These are phyloP conservation scores for Sarcodon sp. DNA, from an alignment of 768 basidiomycete species.

Conservation along the genomic window DNA sequence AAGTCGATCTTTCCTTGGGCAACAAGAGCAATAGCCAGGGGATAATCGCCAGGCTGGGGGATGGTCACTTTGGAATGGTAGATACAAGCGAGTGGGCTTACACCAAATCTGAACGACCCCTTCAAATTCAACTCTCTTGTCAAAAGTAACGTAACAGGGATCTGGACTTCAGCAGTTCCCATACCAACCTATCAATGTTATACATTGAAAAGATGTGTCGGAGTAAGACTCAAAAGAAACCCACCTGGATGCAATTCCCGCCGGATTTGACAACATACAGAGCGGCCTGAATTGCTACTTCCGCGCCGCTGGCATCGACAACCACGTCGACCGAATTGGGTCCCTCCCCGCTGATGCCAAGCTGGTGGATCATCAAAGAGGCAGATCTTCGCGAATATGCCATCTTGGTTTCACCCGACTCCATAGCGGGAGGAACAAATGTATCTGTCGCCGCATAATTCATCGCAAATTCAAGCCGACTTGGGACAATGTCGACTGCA, in stretches of 20 bases:
- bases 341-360: conserved; percentile 47
- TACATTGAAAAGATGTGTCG: conserved; percentile 6
- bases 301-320: conserved; percentile 82
- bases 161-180: conserved; percentile 57
- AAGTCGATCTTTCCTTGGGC: conserved; percentile 69
- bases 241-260: conserved; percentile 51
- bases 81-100: conserved; percentile 16
- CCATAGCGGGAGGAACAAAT: conserved; percentile 40
- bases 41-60: conserved; percentile 68
- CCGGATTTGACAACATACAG: conserved; percentile 58
- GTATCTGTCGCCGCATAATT: conserved; percentile 65
- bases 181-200: conserved; percentile 54
- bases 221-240: conserved; percentile 6
- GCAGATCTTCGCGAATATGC: conserved; percentile 65
- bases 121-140: conserved; percentile 66
- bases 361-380: conserved; percentile 39
- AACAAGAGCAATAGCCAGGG: conserved; percentile 68
- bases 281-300: conserved; percentile 76
- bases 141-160: conserved; percentile 54
- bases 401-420: conserved; percentile 46
- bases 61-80: not conserved
- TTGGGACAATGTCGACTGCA: conserved; percentile 59
- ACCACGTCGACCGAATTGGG: conserved; percentile 61
- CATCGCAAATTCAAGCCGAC: conserved; percentile 73
- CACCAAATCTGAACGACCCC: conserved; percentile 78